A percentile compares a stretch with the other conserved stretches of the same genome.
Conservation (phyloP, 257 asterid species). For the Ilex asprella region DNA sequence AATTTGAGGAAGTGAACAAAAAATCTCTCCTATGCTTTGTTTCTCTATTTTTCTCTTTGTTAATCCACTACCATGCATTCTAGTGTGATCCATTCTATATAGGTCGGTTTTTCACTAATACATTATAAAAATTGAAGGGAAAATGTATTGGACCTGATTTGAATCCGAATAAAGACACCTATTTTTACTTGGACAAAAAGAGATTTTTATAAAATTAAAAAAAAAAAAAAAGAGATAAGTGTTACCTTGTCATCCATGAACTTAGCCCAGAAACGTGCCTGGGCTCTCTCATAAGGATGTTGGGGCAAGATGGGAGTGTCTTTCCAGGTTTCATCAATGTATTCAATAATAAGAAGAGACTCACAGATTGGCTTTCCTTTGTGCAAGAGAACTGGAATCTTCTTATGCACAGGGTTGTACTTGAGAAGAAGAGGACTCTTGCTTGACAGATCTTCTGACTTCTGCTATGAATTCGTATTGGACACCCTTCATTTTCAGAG, state of each 20-base stretch:
- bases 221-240: no score
- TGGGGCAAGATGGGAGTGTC: conserved; percentile 1
- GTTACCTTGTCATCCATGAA: conserved; percentile 7
- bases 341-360: conserved; percentile 17
- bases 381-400: conserved; percentile 17
- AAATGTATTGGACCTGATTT: no score
- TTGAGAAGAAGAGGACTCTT: conserved; percentile 16
- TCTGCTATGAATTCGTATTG: conserved; percentile 13
- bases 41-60: no score
- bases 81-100: no score
- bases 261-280: conserved; percentile 8
- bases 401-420: conserved; percentile 13
- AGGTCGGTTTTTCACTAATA: no score
- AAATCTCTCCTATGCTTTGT: no score
- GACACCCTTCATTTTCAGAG: conserved; percentile 10
- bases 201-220: no score
- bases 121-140: no score
- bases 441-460: conserved; percentile 12
- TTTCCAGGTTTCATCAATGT: conserved; percentile 10
- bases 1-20: no score
- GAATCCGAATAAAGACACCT: no score
- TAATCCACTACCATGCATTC: no score
- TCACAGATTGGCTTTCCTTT: conserved; percentile 9
- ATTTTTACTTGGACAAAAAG: no score
- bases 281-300: conserved; percentile 6